Conservation (phyloP, 306 rosid species). For the Lithocarpus polystachyus region DNA sequence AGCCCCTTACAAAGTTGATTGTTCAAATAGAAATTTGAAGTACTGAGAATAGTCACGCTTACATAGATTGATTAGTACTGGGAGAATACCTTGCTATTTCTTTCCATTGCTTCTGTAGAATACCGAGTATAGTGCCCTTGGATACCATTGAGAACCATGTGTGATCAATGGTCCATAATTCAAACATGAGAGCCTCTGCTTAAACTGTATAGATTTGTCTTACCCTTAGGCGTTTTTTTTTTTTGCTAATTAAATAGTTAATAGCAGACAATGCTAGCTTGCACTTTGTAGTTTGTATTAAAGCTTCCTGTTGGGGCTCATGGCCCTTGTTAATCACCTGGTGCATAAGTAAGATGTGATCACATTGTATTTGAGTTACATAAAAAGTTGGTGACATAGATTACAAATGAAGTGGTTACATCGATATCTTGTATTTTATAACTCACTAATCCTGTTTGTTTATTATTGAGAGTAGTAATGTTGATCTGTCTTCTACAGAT, state of each 20-base stretch:
- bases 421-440: conserved; percentile 15
- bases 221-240: not conserved
- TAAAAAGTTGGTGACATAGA: not conserved
- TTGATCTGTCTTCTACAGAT: conserved; percentile 51
- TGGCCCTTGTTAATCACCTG: not conserved
- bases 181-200: not conserved
- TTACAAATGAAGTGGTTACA: not conserved
- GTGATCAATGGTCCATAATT: not conserved
- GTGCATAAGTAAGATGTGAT: not conserved
- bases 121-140: not conserved
- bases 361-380: not conserved
- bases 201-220: not conserved
- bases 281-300: not conserved
- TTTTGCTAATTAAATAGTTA: not conserved
- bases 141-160: not conserved
- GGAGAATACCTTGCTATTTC: no score
- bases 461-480: conserved; percentile 12
- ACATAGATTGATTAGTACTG: no score
- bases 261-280: not conserved
- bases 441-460: conserved; percentile 12
- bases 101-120: no score
- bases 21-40: no score
- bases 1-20: no score
- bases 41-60: no score
- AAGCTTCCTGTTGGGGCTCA: not conserved